phyloP scores from a whole-genome alignment of 352 stramenopile species.

The Phytophthora nicotianae region DNA sequence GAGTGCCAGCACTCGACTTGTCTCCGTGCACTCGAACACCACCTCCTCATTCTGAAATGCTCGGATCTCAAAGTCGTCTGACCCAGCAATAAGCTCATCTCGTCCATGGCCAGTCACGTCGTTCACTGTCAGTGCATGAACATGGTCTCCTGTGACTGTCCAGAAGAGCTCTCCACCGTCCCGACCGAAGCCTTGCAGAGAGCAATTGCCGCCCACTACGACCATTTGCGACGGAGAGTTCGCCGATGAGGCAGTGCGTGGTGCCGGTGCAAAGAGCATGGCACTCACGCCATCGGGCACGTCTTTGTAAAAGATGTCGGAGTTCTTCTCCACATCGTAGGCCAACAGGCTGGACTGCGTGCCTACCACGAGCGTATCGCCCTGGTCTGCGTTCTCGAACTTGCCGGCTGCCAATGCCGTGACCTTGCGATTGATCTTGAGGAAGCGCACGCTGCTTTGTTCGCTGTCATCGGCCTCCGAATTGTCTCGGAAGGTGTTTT shows the following conservation, averaged over 20 bases:
- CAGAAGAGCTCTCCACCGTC: slow-evolving; percentile 89
- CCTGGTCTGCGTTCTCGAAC: slow-evolving; percentile 57
- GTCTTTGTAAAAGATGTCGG: slow-evolving; percentile 94
- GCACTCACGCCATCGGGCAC: slow-evolving; percentile 85
- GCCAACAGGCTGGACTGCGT: slow-evolving; percentile 90
- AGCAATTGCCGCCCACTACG: slow-evolving; percentile 93
- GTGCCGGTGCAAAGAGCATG: slow-evolving; percentile 76
- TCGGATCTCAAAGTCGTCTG: slow-evolving; percentile 92
- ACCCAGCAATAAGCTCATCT: slow-evolving; percentile 87
- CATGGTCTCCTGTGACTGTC: slow-evolving; percentile 93
- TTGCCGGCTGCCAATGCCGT: slow-evolving; percentile 80
- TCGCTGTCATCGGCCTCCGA: slow-evolving; percentile 37
- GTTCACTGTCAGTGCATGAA: slow-evolving; percentile 77
- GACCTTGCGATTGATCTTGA: slow-evolving; percentile 93
- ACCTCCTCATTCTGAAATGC: slow-evolving; percentile 91
- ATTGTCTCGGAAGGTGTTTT: slow-evolving; percentile 54
- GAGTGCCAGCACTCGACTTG: slow-evolving; percentile 75
- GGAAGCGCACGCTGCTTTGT: slow-evolving; percentile 75
- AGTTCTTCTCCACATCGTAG: slow-evolving; percentile 94
- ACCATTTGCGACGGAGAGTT: slow-evolving; percentile 66
- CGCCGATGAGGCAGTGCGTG: slow-evolving; percentile 26
- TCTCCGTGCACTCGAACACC: slow-evolving; percentile 90
- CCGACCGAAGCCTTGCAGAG: slow-evolving; percentile 85
- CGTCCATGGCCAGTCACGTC: slow-evolving; percentile 75
- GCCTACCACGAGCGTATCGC: slow-evolving; percentile 89